These are phyloP conservation scores for Wallacemonas sp. DNA, from an alignment of 208 protist genomes.

Conservation along the genomic window DNA sequence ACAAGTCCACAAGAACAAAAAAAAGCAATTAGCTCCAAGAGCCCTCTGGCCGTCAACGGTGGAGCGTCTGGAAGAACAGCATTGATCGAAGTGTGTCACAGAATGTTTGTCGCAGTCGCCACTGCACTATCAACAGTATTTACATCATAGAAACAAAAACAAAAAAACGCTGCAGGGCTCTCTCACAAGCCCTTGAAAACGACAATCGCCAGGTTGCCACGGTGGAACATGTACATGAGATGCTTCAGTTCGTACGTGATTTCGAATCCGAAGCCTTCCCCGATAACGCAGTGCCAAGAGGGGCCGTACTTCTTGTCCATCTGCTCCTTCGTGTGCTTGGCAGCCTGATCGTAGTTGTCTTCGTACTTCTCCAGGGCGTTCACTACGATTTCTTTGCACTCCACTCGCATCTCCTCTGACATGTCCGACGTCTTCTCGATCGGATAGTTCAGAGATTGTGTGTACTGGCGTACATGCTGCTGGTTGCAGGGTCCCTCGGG, in stretches of 20 bases:
- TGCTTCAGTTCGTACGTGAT: conserved; percentile 95
- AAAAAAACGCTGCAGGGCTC: background rate
- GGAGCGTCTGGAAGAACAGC: no score
- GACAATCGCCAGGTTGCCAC: conserved; percentile 91
- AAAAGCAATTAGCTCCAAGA: no score
- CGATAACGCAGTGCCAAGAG: conserved; percentile 95
- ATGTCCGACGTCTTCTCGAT: conserved; percentile 94
- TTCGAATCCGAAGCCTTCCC: conserved; percentile 94
- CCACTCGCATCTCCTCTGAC: conserved; percentile 94
- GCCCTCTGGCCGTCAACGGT: no score
- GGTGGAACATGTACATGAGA: conserved; percentile 95
- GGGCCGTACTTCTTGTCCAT: conserved; percentile 96
- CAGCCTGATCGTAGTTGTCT: conserved; percentile 92
- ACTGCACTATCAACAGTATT: background rate
- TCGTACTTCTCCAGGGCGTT: conserved; percentile 93
- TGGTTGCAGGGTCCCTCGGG: conserved; percentile 77
- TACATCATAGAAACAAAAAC: conserved; percentile 6
- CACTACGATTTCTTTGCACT: conserved; percentile 93
- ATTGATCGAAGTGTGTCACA: no score
- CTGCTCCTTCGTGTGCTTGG: conserved; percentile 93
- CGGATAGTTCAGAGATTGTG: conserved; percentile 74
- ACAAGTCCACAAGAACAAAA: no score
- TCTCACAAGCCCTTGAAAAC: conserved; percentile 92
- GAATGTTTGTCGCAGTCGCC: background rate
- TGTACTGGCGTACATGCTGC: conserved; percentile 81